Percentiles rank a stretch among this genome's conserved stretches.
phyloP scores from a whole-genome alignment of 768 basidiomycete species.

The Rhizopogon rudus region DNA sequence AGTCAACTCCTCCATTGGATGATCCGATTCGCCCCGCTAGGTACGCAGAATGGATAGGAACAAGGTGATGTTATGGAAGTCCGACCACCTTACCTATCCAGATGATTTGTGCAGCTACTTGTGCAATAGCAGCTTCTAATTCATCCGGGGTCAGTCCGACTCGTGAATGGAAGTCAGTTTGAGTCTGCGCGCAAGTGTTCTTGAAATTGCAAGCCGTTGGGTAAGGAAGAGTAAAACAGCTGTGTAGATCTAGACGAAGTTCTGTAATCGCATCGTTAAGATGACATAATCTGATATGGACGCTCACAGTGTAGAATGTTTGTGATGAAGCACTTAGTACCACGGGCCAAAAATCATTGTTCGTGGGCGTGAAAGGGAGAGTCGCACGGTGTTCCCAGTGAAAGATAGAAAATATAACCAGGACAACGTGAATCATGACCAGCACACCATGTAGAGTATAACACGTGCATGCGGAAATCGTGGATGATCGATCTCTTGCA shows the following conservation, averaged over 20 bases:
- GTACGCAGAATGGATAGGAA: not conserved
- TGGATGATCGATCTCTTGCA: too few relatives aligned
- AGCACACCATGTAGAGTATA: too few relatives aligned
- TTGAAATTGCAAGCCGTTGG: not conserved
- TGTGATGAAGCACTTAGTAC: not conserved
- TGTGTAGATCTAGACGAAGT: not conserved
- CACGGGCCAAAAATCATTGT: not conserved
- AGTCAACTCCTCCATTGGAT: not conserved
- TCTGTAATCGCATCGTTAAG: not conserved
- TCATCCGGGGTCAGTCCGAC: not conserved
- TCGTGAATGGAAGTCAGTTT: not conserved
- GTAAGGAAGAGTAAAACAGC: not conserved
- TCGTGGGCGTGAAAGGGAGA: not conserved
- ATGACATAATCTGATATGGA: not conserved
- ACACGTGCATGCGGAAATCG: too few relatives aligned
- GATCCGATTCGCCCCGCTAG: not conserved
- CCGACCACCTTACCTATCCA: not conserved
- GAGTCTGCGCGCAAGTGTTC: not conserved
- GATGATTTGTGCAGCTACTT: not conserved
- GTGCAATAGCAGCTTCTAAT: not conserved
- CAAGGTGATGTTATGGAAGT: too few relatives aligned
- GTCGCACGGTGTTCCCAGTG: not conserved
- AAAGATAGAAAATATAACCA: too few relatives aligned
- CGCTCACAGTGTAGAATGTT: not conserved
- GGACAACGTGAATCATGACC: too few relatives aligned